phyloP scores from a whole-genome alignment of 2,329 filamentous ascomycete genomes.

The Nigrospora oryzae region DNA sequence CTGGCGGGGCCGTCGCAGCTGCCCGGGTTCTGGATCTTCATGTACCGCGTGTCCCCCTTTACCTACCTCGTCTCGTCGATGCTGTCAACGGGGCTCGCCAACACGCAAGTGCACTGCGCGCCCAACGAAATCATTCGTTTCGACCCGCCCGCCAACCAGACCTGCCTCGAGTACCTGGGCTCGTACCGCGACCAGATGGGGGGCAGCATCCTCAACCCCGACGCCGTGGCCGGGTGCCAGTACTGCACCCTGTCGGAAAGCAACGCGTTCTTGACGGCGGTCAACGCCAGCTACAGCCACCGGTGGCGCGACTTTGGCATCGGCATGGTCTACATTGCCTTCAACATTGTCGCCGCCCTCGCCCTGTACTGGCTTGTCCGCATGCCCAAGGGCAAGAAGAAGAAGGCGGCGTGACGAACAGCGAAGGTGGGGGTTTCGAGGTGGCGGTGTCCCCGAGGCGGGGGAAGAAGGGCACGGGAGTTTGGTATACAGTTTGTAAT shows the following conservation, averaged over 20 bases:
- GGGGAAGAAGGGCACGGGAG: no score
- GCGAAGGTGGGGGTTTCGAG: no score
- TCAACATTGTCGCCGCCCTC: constrained; percentile 48
- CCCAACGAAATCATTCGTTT: constrained; percentile 61
- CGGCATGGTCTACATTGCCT: constrained; percentile 48
- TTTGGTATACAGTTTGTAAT: no score
- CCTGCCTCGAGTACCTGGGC: constrained; percentile 51
- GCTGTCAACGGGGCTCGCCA: constrained; percentile 61
- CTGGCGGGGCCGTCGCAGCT: constrained; percentile 39
- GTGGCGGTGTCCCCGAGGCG: no score
- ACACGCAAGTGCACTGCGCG: constrained; percentile 57
- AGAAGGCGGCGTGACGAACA: not conserved
- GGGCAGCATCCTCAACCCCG: constrained; percentile 44
- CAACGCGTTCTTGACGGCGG: constrained; percentile 38
- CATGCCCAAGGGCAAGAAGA: constrained; percentile 28
- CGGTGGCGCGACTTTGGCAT: constrained; percentile 64
- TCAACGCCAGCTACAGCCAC: constrained; percentile 45
- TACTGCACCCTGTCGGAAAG: constrained; percentile 46
- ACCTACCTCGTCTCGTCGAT: constrained; percentile 73
- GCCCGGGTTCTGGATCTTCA: constrained; percentile 74
- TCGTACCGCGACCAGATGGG: constrained; percentile 37
- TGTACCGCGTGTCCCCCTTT: constrained; percentile 76
- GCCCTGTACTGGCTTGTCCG: constrained; percentile 46
- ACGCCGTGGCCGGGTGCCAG: constrained; percentile 40
- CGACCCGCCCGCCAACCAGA: constrained; percentile 46